Evolutionary conservation across 495 filamentous ascomycete species (phyloP), one percentile per base, ranked within the genome.

Genomic region (Thermochaetoides thermophila): DNA sequence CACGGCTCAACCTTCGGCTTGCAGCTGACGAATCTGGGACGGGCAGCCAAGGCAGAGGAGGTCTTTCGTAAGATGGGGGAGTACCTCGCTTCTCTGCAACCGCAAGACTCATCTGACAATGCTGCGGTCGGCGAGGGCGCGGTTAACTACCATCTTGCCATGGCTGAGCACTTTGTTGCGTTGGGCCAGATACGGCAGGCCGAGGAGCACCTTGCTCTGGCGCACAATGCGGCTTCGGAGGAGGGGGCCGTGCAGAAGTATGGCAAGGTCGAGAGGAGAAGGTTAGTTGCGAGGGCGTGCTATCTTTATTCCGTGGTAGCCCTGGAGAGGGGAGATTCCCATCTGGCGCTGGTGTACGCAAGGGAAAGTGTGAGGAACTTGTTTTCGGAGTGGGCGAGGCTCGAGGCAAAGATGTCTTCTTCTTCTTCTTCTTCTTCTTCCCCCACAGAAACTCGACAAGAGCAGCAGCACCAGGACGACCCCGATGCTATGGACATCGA

Each of bases 1-100:
- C 61, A 71, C 31, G 63, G 78, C 19, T 69, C 71, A 11, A 56
- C 57, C 1, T 57, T 92, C 1, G 80, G 74, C 1, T 40, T 74
- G 3, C 81, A 86, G 39, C 82, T 84, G 46, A 69, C 82, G 31
- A 70, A 68, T 13, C 69, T 87, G 34, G 89, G 89, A 17, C 78
- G 81, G 40, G 78, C 78, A 13, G 68, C 68, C 10, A 79, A 81
- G 48, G 84, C 84, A 23, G 73, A 74, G 21, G 51, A 74, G 25
- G 48, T 72, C 1, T 62, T 94, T 13, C 58, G 59, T 3, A 68
- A 71, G 32, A 75, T 79, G 7, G 65, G 64, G 31, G 56, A 38
- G 9, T 43, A 59, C 17, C 36, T 50, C 5, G 40, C 42, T n/a
- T n/a, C n/a, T n/a, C 21, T 24, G 21, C 21, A 24, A 24, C 6